These are phyloP conservation scores for Beauveria asiatica DNA, from an alignment of 2,329 filamentous ascomycete species.

Conservation along the genomic window DNA sequence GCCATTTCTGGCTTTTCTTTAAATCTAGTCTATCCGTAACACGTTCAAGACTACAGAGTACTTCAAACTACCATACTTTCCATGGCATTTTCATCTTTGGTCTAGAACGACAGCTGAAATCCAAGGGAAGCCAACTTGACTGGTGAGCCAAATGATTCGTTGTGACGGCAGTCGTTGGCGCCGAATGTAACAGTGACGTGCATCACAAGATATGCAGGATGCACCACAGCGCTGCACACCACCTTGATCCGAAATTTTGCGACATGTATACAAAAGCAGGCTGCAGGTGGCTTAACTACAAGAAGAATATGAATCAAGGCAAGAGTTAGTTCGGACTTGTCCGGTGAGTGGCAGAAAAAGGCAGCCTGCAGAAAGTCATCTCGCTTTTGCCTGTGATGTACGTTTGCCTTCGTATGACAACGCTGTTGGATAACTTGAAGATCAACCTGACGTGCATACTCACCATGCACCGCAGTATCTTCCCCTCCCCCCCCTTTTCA, in stretches of 20 bases:
- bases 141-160: constrained; percentile 4
- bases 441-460: background rate
- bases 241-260: background rate
- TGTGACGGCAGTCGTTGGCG: background rate
- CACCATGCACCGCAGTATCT: background rate
- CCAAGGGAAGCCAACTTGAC: background rate
- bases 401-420: background rate
- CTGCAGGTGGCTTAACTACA: background rate
- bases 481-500: background rate
- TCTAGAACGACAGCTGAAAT: constrained; percentile 2
- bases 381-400: background rate
- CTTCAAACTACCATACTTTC: too few species aligned
- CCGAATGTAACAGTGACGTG: constrained; percentile 10
- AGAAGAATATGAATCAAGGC: background rate
- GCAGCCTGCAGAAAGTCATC: constrained; percentile 7
- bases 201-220: constrained; percentile 1
- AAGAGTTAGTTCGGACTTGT: background rate
- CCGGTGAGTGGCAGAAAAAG: background rate
- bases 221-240: background rate
- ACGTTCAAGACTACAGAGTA: too few species aligned
- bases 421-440: background rate
- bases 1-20: too few species aligned
- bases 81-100: background rate
- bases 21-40: too few species aligned
- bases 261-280: background rate